Evolutionary conservation across 1,284 basidiomycete genomes (phyloP), one percentile per base, ranked within the genome.

Genomic region (Ceratobasidium papillatum): DNA sequence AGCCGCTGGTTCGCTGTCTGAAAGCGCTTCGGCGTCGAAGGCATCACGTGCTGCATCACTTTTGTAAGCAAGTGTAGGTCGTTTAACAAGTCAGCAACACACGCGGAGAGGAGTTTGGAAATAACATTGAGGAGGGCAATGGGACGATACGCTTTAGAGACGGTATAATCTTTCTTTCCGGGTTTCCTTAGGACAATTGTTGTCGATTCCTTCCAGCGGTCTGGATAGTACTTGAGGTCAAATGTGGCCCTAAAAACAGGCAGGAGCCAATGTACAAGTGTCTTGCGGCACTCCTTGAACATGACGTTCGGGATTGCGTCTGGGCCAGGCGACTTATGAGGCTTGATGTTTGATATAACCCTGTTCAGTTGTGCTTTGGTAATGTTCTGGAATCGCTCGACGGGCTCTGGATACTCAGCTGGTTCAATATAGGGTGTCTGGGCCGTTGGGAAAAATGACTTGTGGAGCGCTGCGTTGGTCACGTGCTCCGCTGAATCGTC

Each of bases 291-390:
- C 2, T 81, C 43, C n/a, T 74, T 80, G 65, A 82, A 78, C 0
- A 85, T 81, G 8, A 79, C 76, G 72, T 85, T 86, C 0, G 83
- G 80, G 4, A 83, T 79, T 0, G 79, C 79, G 52, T 82, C 82
- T 0, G 81, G 81, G 0, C 82, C 81, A 0, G 82, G 79, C 0
- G 82, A 84, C 61, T 86, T 86, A 68, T 63, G 71, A 2, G 77
- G 75, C 49, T 62, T 65, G 7, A 78, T 30, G 7, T 56, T 36
- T n/a, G 52, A 22, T 7, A 76, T 71, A 2, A 64, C 58, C 41
- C 68, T 32, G 27, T 41, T 43, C 5, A 75, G 61, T 34, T 75
- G 64, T 17, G 74, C 43, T 17, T 43, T 45, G 22, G 61, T 63
- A n/a, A 63, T 22, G 11, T 45, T 27, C 22, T 47, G 61, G 27